Conservation (phyloP, 129 eudicot genomes). For the Artemisia annua region DNA sequence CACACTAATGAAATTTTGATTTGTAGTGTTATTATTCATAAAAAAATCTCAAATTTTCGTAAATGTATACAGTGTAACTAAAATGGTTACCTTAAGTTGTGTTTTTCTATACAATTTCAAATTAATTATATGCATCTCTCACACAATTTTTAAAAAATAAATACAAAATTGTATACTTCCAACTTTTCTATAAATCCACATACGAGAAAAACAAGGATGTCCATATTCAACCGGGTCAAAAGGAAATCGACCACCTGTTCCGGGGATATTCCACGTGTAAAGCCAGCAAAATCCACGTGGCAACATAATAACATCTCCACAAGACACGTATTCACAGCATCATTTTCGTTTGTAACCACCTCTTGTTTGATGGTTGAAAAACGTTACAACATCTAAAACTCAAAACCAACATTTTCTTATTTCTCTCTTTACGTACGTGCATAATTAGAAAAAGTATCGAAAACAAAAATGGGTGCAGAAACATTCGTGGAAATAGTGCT, state of each 20-base stretch:
- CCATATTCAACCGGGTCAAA: slow-evolving; percentile 5
- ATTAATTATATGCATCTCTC: too few relatives aligned
- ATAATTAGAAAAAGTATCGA: neutral
- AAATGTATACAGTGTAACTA: too few relatives aligned
- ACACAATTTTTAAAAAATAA: too few relatives aligned
- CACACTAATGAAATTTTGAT: too few relatives aligned
- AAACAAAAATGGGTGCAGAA: slow-evolving; percentile 40
- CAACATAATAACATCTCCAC: neutral
- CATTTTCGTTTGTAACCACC: slow-evolving; percentile 19
- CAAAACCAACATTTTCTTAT: slow-evolving; percentile 10
- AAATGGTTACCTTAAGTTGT: too few relatives aligned
- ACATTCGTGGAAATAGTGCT: slow-evolving; percentile 75
- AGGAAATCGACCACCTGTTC: neutral
- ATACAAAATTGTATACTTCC: too few relatives aligned
- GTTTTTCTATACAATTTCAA: too few relatives aligned
- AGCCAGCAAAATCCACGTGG: slow-evolving; percentile 11
- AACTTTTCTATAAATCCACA: too few relatives aligned
- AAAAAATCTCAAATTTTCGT: too few relatives aligned
- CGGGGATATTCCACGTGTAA: slow-evolving; percentile 25
- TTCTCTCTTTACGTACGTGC: slow-evolving; percentile 7
- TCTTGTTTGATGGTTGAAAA: slow-evolving; percentile 23
- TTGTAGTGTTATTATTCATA: too few relatives aligned
- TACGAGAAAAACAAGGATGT: neutral
- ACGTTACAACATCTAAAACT: slow-evolving; percentile 6
- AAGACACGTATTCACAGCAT: slow-evolving; percentile 20